Evolutionary conservation across 495 filamentous ascomycete species (phyloP), one percentile per base, ranked within the genome.

Genomic region (Xylaria scruposa): DNA sequence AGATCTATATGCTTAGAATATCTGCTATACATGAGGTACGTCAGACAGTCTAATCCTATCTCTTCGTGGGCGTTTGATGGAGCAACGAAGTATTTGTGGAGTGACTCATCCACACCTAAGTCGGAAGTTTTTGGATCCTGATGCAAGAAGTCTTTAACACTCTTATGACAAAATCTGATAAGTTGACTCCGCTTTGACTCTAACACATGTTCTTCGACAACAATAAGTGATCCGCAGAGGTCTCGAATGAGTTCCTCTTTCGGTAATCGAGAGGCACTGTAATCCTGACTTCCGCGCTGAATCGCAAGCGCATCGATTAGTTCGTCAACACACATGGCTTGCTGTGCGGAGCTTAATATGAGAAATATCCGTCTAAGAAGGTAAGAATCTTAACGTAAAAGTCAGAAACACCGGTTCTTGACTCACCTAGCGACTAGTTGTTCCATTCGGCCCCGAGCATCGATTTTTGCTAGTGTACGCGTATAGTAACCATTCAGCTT

Each of bases 91-190:
- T 75, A 80, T 51, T 75, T 70, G 46, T 72, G 36, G 6, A 76
- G 74, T 9, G 64, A 67, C 13, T 38, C 74, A 70, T 29, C 72
- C 44, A 42, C 63, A 69, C 58, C 68, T 2, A 63, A 17, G 36
- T 63, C 38, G n/a, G 33, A 31, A 3, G 40, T 72, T 29, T 62
- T 70, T n/a, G 76, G 77, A 47, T 79, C 75, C 68, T 77, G 74
- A 5, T 60, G 19, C 42, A 81, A 72, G 64, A 81, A 77, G 9
- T 81, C 79, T 15, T 70, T 67, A 29, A 79, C 70, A 12, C 76
- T 75, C 54, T 78, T 80, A 47, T 81, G 79, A 10, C 68, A 71
- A 4, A 81, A 71, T 10, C 67, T 68, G 24, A 81, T 33, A 7
- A 68, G 38, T 2, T 78, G 79, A 53, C 75, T 75, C 6, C 59